Conservation (phyloP, 495 filamentous ascomycete genomes). For the Penicillium parvum region DNA sequence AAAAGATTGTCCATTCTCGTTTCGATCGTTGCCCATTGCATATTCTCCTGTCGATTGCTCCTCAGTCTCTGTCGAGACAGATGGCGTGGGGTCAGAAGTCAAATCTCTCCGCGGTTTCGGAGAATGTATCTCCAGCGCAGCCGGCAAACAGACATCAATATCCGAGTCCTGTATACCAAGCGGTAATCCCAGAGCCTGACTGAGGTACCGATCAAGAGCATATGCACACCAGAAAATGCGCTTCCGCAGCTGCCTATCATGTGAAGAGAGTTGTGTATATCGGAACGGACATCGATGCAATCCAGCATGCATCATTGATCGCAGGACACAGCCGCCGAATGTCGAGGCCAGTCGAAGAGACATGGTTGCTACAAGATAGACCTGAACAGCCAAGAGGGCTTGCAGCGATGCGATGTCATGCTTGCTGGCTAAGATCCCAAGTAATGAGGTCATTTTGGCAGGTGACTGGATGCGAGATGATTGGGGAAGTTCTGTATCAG, state of each 20-base stretch:
- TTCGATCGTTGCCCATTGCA: background rate
- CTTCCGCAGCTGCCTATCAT: constrained; percentile 40
- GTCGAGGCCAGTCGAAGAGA: constrained; percentile 36
- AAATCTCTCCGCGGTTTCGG: constrained; percentile 10
- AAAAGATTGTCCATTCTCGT: no score
- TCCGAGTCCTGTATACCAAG: constrained; percentile 43
- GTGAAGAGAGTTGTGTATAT: constrained; percentile 36
- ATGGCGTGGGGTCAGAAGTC: no score
- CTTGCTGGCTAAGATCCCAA: constrained; percentile 25
- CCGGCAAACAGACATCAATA: constrained; percentile 38
- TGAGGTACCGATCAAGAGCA: constrained; percentile 45
- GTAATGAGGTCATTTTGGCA: constrained; percentile 24
- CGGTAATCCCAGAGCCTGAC: constrained; percentile 43
- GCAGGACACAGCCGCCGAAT: constrained; percentile 36
- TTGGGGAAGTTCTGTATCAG: constrained; percentile 22
- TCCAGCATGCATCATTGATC: constrained; percentile 39
- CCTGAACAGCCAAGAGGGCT: constrained; percentile 33
- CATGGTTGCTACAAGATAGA: constrained; percentile 39
- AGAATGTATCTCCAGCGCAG: constrained; percentile 27
- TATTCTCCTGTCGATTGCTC: background rate
- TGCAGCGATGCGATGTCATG: constrained; percentile 38
- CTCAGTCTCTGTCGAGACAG: background rate
- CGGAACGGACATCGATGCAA: constrained; percentile 42
- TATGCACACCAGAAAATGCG: constrained; percentile 51
- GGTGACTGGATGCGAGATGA: constrained; percentile 28